Evolutionary conservation across 2,329 filamentous ascomycete species (phyloP), one percentile per base, ranked within the genome.

Genomic region (Apiospora koreana): DNA sequence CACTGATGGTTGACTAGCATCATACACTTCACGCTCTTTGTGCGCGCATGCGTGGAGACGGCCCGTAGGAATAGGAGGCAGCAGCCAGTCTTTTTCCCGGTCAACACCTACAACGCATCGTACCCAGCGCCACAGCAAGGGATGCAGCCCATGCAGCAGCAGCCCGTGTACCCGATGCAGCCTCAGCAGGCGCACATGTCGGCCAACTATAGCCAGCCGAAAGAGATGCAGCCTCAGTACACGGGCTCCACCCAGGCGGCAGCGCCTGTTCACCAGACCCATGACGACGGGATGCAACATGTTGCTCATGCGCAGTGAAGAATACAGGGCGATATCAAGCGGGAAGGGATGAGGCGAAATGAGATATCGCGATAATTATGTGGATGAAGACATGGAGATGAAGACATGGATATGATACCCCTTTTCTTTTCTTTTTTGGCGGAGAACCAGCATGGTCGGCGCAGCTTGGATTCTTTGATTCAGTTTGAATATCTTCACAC

Each of bases 11-110:
- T 64, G 10, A 41, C 16, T 70, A 76, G 76, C 54, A 72, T 77
- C 25, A 58, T 74, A n/a, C 76, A 77, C 65, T 74, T 77, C 68
- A 48, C 71, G 35, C 73, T 77, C 38, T 77, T 77, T 46, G 71
- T 71, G 8, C 70, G 73, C 23, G 75, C 76, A 18, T 77, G 75
- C 54, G 48, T 74, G 14, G 73, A 75, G 64, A 74, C 69, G 0
- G 46, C 58, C 16, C 70, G 69, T 38, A 69, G 71, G 25, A 71
- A 71, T 68, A 72, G 25, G 65, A 35, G 16, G 28, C 1, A 14
- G 28, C 50, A 25, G 14, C 28, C 38, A 5, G 6, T 69, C 35
- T 42, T 64, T 14, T 21, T 23, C n/a, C 31, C 54, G 3, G 67
- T 66, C 7, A 54, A 64, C n/a, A 42, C 65, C 28, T 45, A 68